Evolutionary conservation across 225 moss, liverwort and hornwort genomes (phyloP), one percentile per base, ranked within the genome.

Genomic region (Pleurozium schreberi): DNA sequence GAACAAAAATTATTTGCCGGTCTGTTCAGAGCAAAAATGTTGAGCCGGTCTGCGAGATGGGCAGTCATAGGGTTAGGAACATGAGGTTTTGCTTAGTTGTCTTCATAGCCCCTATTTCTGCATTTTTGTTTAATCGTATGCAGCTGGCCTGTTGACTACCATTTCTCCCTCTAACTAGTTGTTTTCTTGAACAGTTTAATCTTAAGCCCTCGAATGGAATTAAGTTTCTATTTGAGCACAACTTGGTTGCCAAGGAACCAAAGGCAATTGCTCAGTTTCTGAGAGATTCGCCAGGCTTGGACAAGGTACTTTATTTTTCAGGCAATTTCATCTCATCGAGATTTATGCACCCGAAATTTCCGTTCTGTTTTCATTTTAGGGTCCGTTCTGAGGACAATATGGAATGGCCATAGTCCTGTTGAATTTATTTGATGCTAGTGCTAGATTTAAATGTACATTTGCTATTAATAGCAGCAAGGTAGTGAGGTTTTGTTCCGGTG

Each of bases 251-350:
- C 47, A 95, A 91, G 64, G 97, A 99, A 42, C 94, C 99, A 87
- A 91, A 90, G 84, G 95, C 97, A 38, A 90, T 99, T 85, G 97
- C 99, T 82, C 96, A 96, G 74, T 99, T 99, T 81, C 69, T 99
- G 87, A 92, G 91, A 82, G 93, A 96, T 91, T 94, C 96, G 64
- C 97, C 95, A 66, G 96, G 99, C 50, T 91, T 99, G 90, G 93
- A 97, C 89, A 99, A 97, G 97, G 97, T 97, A 92, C 73, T 66
- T 52, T 40, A 67, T 87, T 79, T 74, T 53, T 40, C 34, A 43
- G 57, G 63, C 89, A 85, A 61, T 63, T 76, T 75, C 55, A 80
- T 89, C 12, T 40, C 49, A 81, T 80, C 33, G 21, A 74, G 58
- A 75, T 49, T 31, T 84, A 60, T 53, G 45, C 43, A 64, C 74